Conservation (phyloP, 164 flowering plant species). For the Kingdonia uniflora region DNA sequence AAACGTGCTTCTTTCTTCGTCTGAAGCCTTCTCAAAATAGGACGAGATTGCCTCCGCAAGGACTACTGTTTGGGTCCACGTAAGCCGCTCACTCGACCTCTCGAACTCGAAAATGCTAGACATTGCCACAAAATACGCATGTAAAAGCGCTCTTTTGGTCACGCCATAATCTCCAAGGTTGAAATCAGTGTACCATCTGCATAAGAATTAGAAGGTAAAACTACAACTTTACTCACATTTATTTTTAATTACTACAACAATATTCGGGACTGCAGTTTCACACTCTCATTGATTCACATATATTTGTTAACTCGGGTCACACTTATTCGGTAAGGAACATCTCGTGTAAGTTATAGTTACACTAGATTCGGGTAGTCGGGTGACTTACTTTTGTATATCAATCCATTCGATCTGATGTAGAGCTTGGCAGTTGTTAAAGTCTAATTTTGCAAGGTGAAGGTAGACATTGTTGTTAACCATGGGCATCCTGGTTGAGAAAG, state of each 20-base stretch:
- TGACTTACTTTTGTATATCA: conserved; percentile 9
- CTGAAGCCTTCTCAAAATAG: conserved; percentile 13
- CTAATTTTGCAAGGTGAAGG: conserved; percentile 65
- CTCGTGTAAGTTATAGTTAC: too few relatives aligned
- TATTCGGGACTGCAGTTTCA: too few relatives aligned
- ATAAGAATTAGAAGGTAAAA: neutral
- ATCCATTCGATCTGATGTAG: conserved; percentile 45
- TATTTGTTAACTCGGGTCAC: too few relatives aligned
- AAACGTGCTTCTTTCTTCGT: conserved; percentile 25
- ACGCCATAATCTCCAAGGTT: conserved; percentile 35
- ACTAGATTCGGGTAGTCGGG: neutral
- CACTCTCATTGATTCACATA: too few relatives aligned
- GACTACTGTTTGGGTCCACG: conserved; percentile 60
- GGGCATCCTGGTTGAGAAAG: conserved; percentile 41
- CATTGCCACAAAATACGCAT: conserved; percentile 52
- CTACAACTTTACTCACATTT: neutral
- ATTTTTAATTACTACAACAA: neutral
- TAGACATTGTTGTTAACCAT: conserved; percentile 48
- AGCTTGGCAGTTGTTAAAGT: conserved; percentile 63
- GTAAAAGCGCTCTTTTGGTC: conserved; percentile 32
- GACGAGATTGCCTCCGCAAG: conserved; percentile 36
- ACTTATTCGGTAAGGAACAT: too few relatives aligned
- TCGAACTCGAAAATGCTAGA: conserved; percentile 62
- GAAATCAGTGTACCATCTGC: conserved; percentile 65
- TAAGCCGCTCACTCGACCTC: conserved; percentile 38